phyloP scores from a whole-genome alignment of 768 basidiomycete genomes.

The Trametes sanguinea region DNA sequence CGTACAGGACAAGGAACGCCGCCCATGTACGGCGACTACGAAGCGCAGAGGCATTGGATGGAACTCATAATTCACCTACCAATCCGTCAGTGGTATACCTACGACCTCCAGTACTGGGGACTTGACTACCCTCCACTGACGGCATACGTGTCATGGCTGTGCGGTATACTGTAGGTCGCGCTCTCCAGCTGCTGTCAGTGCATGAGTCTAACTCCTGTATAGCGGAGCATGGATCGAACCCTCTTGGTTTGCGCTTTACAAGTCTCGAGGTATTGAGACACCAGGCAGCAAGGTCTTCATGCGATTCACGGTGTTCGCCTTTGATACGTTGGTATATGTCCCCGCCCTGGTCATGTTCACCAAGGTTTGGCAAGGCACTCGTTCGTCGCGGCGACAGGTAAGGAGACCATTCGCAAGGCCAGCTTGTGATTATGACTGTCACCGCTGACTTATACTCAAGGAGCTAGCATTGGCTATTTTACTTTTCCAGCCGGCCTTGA shows the following conservation, averaged over 20 bases:
- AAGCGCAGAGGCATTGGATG: conserved; percentile 96
- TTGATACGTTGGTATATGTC: conserved; percentile 74
- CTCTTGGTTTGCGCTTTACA: conserved; percentile 69
- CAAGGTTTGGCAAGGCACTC: conserved; percentile 61
- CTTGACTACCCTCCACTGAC: conserved; percentile 95
- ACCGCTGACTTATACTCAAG: conserved; percentile 35
- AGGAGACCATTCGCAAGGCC: conserved; percentile 15
- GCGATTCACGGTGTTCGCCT: conserved; percentile 70
- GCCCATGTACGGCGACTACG: conserved; percentile 90
- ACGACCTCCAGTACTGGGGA: conserved; percentile 91
- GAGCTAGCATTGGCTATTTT: conserved; percentile 69
- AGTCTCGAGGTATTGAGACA: conserved; percentile 74
- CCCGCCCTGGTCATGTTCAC: conserved; percentile 72
- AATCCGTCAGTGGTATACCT: conserved; percentile 77
- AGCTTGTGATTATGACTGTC: neutral
- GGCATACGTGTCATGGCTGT: conserved; percentile 86
- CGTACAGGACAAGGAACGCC: conserved; percentile 63
- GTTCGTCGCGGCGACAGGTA: conserved; percentile 82
- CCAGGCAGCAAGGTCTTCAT: conserved; percentile 71
- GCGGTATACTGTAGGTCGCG: conserved; percentile 64
- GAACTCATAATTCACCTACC: conserved; percentile 83
- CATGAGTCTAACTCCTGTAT: neutral
- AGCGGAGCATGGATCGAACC: conserved; percentile 55
- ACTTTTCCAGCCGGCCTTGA: conserved; percentile 79
- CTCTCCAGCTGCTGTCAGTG: no score